Conservation (phyloP, 192 early-diverging fungal genomes). For the Phlyctochytrium bullatum region DNA sequence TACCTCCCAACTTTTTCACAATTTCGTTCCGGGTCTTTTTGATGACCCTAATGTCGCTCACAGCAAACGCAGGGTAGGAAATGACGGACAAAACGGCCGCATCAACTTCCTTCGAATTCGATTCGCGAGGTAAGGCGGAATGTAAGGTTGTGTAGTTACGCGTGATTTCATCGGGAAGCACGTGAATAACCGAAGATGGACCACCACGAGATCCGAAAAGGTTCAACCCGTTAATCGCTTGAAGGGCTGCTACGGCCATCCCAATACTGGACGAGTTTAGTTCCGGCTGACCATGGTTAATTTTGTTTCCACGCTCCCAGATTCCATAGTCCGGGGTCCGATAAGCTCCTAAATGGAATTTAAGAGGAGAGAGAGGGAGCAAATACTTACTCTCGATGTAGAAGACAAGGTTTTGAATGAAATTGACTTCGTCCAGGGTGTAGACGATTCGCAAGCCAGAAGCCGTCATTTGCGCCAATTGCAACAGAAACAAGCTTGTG, state of each 20-base stretch:
- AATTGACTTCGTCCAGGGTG: constrained; percentile 81
- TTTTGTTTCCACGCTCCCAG: constrained; percentile 88
- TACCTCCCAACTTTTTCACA: constrained; percentile 75
- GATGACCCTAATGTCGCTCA: constrained; percentile 63
- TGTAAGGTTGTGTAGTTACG: constrained; percentile 77
- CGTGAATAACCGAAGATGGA: constrained; percentile 73
- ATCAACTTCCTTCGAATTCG: constrained; percentile 83
- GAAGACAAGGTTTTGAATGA: constrained; percentile 84
- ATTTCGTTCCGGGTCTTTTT: constrained; percentile 69
- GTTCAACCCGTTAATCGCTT: constrained; percentile 83
- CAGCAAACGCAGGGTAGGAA: constrained; percentile 86
- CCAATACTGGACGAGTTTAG: constrained; percentile 86
- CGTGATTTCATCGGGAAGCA: constrained; percentile 80
- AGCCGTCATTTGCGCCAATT: constrained; percentile 81
- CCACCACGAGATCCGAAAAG: constrained; percentile 80
- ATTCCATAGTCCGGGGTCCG: constrained; percentile 85
- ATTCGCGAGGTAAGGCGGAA: constrained; percentile 78
- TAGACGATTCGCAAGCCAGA: constrained; percentile 71
- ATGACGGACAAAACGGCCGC: constrained; percentile 80
- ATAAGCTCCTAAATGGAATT: constrained; percentile 41
- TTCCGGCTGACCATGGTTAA: constrained; percentile 82
- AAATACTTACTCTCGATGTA: constrained; percentile 70
- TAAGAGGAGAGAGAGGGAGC: constrained; percentile 2
- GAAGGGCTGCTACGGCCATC: constrained; percentile 82
- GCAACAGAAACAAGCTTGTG: constrained; percentile 76